Evolutionary conservation across 2,329 filamentous ascomycete species (phyloP).

Genomic region (Fusarium incarnatum): DNA sequence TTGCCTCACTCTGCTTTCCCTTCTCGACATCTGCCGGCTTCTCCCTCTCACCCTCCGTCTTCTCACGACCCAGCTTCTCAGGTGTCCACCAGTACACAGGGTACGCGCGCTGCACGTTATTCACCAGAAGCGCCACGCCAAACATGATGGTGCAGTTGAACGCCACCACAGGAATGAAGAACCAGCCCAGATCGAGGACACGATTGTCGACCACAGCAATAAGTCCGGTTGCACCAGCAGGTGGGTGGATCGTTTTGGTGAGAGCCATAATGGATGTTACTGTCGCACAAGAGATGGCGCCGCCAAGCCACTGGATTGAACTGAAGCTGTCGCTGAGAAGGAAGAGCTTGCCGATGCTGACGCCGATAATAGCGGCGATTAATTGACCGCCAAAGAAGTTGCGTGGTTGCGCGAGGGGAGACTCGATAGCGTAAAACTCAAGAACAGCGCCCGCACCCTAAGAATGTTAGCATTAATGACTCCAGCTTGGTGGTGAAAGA

Average conservation of each 20-base stretch:
- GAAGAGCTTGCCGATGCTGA: constrained; percentile 74
- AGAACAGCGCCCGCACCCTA: constrained; percentile 82
- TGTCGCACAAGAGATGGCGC: constrained; percentile 72
- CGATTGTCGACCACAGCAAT: constrained; percentile 71
- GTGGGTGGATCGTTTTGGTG: constrained; percentile 79
- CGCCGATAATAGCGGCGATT: constrained; percentile 69
- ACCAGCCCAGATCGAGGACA: constrained; percentile 73
- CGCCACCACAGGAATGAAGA: constrained; percentile 70
- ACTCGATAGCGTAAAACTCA: constrained; percentile 77
- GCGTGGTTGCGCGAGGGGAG: constrained; percentile 78
- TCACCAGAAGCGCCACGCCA: constrained; percentile 70
- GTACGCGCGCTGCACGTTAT: constrained; percentile 75
- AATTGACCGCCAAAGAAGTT: constrained; percentile 76
- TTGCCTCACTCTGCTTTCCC: constrained; percentile 20
- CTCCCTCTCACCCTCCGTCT: constrained; percentile 2
- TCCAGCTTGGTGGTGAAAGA: background rate
- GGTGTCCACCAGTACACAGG: constrained; percentile 79
- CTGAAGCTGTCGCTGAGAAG: constrained; percentile 60
- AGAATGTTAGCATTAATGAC: background rate
- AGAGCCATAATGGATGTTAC: constrained; percentile 74
- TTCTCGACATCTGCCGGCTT: constrained; percentile 32
- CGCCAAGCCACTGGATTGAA: constrained; percentile 71
- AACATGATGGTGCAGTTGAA: constrained; percentile 72
- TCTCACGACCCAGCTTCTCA: constrained; percentile 39
- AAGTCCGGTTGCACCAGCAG: constrained; percentile 79